Percentiles rank a stretch among this genome's conserved stretches.
Conservation (phyloP, 805 yeast species). For the Jamesozyma jinghongensis region DNA sequence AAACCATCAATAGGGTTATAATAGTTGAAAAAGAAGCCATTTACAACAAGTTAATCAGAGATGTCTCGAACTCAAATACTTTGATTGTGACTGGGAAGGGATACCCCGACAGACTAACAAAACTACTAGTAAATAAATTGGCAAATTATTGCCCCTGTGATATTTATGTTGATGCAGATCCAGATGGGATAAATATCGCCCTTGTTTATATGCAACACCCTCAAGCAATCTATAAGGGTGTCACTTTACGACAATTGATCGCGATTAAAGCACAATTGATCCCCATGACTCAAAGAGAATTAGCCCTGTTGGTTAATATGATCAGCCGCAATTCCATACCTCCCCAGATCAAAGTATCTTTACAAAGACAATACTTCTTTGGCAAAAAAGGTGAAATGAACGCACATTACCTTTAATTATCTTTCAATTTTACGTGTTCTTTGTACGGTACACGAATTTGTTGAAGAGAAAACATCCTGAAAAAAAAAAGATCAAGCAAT, state of each 20-base stretch:
- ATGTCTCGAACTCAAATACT: constrained; percentile 3
- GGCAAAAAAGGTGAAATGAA: constrained; percentile 56
- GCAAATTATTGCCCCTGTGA: constrained; percentile 1
- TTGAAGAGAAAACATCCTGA: not conserved
- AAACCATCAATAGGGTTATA: constrained; percentile 17
- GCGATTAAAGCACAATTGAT: constrained; percentile 12
- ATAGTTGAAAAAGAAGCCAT: constrained; percentile 50
- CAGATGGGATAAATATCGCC: constrained; percentile 55
- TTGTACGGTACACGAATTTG: not conserved
- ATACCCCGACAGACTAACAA: constrained; percentile 53
- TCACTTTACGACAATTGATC: constrained; percentile 13
- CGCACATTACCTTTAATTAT: constrained; percentile 16
- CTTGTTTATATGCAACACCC: constrained; percentile 31
- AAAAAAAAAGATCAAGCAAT: not conserved
- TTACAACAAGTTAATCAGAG: constrained; percentile 29
- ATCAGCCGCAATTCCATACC: too few species aligned
- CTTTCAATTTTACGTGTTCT: not conserved
- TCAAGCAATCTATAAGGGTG: constrained; percentile 17
- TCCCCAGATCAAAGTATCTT: constrained; percentile 4
- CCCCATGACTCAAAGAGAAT: constrained; percentile 24
- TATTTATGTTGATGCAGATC: constrained; percentile 56
- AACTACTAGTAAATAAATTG: constrained; percentile 33
- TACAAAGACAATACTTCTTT: constrained; percentile 49
- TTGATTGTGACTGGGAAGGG: constrained; percentile 59
- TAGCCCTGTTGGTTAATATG: constrained; percentile 14